Conservation (phyloP, 345 rosid genomes). For the Mallotus nudiflorus region DNA sequence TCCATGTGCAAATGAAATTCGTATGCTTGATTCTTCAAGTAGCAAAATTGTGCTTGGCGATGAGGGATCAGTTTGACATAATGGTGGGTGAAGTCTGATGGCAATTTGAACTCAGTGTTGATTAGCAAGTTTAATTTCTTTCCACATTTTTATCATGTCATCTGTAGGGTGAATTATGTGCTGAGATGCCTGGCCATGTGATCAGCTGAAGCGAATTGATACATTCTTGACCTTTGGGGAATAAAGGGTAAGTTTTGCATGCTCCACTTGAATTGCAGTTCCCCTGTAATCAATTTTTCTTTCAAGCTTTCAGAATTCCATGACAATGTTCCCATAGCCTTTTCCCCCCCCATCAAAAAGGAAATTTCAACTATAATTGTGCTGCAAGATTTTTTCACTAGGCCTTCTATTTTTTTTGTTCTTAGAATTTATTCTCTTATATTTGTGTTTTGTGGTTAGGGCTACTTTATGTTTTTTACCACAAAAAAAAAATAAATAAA, state of each 20-base stretch:
- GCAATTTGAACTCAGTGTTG: constrained; percentile 6
- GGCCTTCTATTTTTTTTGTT: no score
- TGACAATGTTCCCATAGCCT: background rate
- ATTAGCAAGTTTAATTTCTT: constrained; percentile 3
- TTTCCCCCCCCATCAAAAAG: background rate
- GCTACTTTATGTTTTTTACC: background rate
- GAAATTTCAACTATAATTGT: background rate
- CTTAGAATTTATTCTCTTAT: background rate
- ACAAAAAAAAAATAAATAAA: background rate
- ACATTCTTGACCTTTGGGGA: background rate
- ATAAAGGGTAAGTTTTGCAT: constrained; percentile 5
- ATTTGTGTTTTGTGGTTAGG: background rate
- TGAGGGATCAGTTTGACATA: constrained; percentile 9
- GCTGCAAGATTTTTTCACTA: background rate
- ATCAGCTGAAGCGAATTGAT: background rate
- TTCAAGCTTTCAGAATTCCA: background rate
- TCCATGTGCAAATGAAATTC: constrained; percentile 29
- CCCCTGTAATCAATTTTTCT: background rate
- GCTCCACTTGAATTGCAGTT: constrained; percentile 1
- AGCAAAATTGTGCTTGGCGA: constrained; percentile 1
- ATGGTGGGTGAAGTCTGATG: constrained; percentile 12
- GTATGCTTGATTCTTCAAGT: constrained; percentile 27
- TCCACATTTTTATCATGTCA: background rate
- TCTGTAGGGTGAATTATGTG: constrained; percentile 12
- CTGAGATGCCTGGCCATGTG: constrained; percentile 11